Evolutionary conservation across 257 asterid species (phyloP).

Genomic region (Salvia miltiorrhiza): DNA sequence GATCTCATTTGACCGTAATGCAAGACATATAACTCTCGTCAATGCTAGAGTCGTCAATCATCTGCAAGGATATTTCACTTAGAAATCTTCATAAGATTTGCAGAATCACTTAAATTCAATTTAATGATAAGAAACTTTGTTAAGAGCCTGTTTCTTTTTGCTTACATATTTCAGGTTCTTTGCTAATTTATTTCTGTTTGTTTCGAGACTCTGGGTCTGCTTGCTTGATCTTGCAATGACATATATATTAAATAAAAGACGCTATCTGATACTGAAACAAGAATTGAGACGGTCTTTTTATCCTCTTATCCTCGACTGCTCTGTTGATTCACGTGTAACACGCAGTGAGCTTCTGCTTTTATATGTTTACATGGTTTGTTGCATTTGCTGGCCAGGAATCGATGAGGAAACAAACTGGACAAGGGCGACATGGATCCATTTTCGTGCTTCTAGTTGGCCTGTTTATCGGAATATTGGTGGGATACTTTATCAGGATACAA

Average conservation of each 20-base stretch:
- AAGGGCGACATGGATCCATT: conserved; percentile 42
- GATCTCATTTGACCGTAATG: neutral
- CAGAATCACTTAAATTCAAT: neutral
- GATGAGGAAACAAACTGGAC: conserved; percentile 35
- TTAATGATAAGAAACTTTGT: neutral
- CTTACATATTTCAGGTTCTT: neutral
- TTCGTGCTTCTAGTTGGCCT: conserved; percentile 39
- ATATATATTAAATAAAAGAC: too few relatives aligned
- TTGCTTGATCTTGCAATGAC: neutral
- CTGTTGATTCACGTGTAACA: neutral
- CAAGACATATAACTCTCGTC: neutral
- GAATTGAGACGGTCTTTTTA: neutral
- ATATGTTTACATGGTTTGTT: conserved; percentile 2
- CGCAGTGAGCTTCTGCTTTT: neutral
- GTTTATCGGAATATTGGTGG: conserved; percentile 50
- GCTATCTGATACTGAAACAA: neutral
- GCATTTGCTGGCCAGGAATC: conserved; percentile 41
- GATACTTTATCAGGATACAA: conserved; percentile 48
- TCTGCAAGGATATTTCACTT: neutral
- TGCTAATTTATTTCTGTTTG: neutral
- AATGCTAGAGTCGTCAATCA: neutral
- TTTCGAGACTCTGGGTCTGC: neutral
- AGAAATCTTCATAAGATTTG: neutral
- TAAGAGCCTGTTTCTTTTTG: neutral
- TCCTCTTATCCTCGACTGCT: neutral